phyloP scores from a whole-genome alignment of 2,329 filamentous ascomycete genomes.

The Trichoderma polysporum region DNA sequence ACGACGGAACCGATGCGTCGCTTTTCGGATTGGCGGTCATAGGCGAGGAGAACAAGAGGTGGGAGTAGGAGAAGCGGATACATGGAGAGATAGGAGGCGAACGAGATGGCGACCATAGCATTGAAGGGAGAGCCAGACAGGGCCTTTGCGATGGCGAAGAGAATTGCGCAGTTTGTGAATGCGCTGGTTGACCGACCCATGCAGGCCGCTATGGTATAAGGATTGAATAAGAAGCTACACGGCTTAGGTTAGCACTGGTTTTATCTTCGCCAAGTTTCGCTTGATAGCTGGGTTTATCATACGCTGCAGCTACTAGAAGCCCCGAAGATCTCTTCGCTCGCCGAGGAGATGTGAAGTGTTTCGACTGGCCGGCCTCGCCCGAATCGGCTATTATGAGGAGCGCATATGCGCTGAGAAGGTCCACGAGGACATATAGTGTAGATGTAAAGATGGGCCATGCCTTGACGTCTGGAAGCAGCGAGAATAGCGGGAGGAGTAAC shows the following conservation, averaged over 20 bases:
- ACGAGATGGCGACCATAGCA: slow-evolving; percentile 79
- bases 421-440: slow-evolving; percentile 76
- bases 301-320: slow-evolving; percentile 76
- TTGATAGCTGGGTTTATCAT: slow-evolving; percentile 33
- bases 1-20: slow-evolving; percentile 37
- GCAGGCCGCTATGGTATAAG: slow-evolving; percentile 88
- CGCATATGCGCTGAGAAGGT: slow-evolving; percentile 78
- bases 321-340: slow-evolving; percentile 73
- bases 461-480: slow-evolving; percentile 72
- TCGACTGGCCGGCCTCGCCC: slow-evolving; percentile 72
- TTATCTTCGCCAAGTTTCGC: not conserved
- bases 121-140: slow-evolving; percentile 70
- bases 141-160: slow-evolving; percentile 80
- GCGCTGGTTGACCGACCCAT: slow-evolving; percentile 85
- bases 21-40: slow-evolving; percentile 57
- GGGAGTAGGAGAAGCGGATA: slow-evolving; percentile 86
- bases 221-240: slow-evolving; percentile 84
- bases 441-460: slow-evolving; percentile 71
- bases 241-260: slow-evolving; percentile 12
- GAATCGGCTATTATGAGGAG: slow-evolving; percentile 78
- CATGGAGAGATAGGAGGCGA: slow-evolving; percentile 88
- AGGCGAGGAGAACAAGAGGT: slow-evolving; percentile 76
- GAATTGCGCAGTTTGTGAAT: slow-evolving; percentile 84
- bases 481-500: slow-evolving; percentile 86
- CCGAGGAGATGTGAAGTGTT: slow-evolving; percentile 74